Evolutionary conservation across 2,329 filamentous ascomycete species (phyloP).

Genomic region (Zasmidium angulare): DNA sequence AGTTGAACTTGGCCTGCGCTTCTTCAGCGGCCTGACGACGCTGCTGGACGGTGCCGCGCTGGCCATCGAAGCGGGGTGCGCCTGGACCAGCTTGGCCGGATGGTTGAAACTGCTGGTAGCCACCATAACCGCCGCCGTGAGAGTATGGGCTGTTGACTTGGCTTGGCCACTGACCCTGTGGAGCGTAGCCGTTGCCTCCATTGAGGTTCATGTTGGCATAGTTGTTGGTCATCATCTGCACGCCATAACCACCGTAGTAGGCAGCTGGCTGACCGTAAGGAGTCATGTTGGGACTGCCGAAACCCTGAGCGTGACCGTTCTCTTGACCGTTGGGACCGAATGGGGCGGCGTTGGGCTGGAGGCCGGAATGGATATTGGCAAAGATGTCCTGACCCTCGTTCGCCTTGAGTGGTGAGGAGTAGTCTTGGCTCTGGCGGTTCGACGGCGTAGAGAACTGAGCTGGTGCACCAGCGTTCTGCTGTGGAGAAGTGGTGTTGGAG

Average conservation of each 20-base stretch:
- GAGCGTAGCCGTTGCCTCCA: conserved; percentile 39
- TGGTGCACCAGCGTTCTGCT: conserved; percentile 64
- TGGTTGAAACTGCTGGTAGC: conserved; percentile 55
- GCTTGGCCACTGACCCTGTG: conserved; percentile 36
- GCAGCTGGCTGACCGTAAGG: conserved; percentile 37
- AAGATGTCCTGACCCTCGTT: conserved; percentile 52
- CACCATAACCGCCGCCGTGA: conserved; percentile 55
- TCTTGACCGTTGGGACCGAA: conserved; percentile 62
- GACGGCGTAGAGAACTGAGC: conserved; percentile 62
- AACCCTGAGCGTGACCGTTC: conserved; percentile 38
- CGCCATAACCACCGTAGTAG: conserved; percentile 51
- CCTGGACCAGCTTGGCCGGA: conserved; percentile 37
- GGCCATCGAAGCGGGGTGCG: conserved; percentile 63
- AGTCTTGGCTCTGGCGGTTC: conserved; percentile 71
- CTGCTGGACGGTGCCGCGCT: conserved; percentile 69
- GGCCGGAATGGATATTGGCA: conserved; percentile 65
- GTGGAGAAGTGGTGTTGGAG: conserved; percentile 41
- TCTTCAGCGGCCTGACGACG: conserved; percentile 73
- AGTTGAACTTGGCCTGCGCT: conserved; percentile 73
- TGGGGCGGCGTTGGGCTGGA: conserved; percentile 76
- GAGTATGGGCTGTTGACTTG: conserved; percentile 17
- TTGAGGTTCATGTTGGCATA: conserved; percentile 66
- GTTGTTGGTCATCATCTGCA: conserved; percentile 65
- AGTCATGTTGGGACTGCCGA: conserved; percentile 29
- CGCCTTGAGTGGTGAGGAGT: conserved; percentile 53